Evolutionary conservation across 148 eudicot genomes (phyloP).

Genomic region (Heliosperma pusillum): DNA sequence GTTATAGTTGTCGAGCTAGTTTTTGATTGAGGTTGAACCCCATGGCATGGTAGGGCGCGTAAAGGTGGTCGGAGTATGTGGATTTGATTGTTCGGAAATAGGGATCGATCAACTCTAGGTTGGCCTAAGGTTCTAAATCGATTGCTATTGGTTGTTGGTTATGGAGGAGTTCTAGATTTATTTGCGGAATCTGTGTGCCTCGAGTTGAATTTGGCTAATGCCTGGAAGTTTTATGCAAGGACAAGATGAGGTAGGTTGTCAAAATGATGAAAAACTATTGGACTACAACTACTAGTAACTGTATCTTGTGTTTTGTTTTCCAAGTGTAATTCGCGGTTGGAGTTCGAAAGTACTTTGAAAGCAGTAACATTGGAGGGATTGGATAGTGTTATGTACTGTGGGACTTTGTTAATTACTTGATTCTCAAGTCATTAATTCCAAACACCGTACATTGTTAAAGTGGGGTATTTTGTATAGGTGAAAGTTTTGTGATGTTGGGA

Average conservation of each 20-base stretch:
- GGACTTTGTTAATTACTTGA: background rate
- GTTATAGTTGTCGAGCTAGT: background rate
- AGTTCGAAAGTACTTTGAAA: background rate
- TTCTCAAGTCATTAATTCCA: background rate
- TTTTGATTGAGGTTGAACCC: background rate
- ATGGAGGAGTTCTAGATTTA: background rate
- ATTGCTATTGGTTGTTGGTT: background rate
- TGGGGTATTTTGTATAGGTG: background rate
- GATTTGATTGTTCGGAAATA: background rate
- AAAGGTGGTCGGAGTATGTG: background rate
- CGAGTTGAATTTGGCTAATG: background rate
- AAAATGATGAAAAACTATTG: background rate
- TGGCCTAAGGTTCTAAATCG: background rate
- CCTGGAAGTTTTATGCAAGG: background rate
- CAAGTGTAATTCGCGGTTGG: background rate
- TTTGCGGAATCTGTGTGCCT: background rate
- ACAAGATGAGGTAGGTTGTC: background rate
- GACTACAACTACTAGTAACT: background rate
- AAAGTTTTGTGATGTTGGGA: background rate
- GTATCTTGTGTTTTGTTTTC: background rate
- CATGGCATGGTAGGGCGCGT: background rate
- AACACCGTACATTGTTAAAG: background rate
- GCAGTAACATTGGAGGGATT: background rate
- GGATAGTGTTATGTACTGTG: background rate
- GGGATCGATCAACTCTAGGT: background rate